These are phyloP conservation scores for Boletus subcaerulescens DNA, from an alignment of 768 basidiomycete genomes.

Conservation along the genomic window DNA sequence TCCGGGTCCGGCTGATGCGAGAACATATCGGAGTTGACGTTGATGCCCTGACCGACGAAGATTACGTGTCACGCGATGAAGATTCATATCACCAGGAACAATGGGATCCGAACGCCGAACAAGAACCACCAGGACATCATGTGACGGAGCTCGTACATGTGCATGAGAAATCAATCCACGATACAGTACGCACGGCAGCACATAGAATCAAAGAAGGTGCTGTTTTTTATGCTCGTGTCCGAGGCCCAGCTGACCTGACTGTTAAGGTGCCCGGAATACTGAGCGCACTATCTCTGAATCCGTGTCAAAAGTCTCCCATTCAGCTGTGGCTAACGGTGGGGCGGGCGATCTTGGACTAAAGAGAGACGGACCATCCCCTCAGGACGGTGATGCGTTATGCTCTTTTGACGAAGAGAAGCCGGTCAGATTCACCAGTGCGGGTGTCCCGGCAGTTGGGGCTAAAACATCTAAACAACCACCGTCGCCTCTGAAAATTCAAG, in stretches of 20 bases:
- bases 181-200: constrained; percentile 35
- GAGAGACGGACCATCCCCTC: constrained; percentile 35
- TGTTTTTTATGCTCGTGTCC: not conserved
- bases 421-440: constrained; percentile 57
- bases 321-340: constrained; percentile 15
- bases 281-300: constrained; percentile 38
- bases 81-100: constrained; percentile 44
- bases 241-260: constrained; percentile 2
- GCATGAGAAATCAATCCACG: constrained; percentile 31
- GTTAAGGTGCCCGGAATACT: constrained; percentile 40
- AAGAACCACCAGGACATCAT: constrained; percentile 44
- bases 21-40: constrained; percentile 97
- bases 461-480: constrained; percentile 51
- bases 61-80: constrained; percentile 55
- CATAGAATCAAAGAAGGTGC: constrained; percentile 53
- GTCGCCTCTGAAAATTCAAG: constrained; percentile 30
- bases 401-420: constrained; percentile 48
- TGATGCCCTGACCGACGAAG: constrained; percentile 78
- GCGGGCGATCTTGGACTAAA: not conserved
- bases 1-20: constrained; percentile 91
- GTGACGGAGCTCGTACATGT: constrained; percentile 43
- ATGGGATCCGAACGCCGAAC: constrained; percentile 77
- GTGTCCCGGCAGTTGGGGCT: constrained; percentile 71
- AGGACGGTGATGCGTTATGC: constrained; percentile 51
- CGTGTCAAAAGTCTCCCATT: constrained; percentile 37